phyloP scores from a whole-genome alignment of 2,329 filamentous ascomycete genomes.

The Pseudogymnoascus sp. region DNA sequence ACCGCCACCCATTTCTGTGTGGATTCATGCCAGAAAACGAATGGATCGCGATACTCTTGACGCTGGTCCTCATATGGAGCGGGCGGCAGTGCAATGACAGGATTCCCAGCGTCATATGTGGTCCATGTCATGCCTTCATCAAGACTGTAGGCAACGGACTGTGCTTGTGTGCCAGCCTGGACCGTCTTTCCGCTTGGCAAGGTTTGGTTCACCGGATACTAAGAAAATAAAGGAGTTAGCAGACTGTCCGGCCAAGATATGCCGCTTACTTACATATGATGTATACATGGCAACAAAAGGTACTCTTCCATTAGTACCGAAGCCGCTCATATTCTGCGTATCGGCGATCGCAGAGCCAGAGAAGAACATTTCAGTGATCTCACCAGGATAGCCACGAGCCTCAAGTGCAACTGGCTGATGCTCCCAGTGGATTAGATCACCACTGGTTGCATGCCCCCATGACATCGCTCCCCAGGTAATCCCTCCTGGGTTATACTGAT shows the following conservation, averaged over 20 bases:
- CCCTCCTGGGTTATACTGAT: conserved; percentile 50
- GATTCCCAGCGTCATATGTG: conserved; percentile 46
- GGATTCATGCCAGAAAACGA: conserved; percentile 49
- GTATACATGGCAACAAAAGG: conserved; percentile 48
- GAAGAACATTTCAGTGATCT: conserved; percentile 33
- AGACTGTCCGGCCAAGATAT: not conserved
- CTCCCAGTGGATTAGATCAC: conserved; percentile 54
- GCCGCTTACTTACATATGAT: not conserved
- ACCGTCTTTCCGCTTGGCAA: conserved; percentile 28
- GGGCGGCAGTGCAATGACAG: conserved; percentile 38
- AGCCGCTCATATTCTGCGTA: conserved; percentile 54
- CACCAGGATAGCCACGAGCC: conserved; percentile 28
- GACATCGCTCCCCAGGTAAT: conserved; percentile 49
- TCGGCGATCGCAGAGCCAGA: conserved; percentile 52
- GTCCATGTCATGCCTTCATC: conserved; percentile 54
- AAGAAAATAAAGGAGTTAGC: not conserved
- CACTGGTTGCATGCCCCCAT: conserved; percentile 58
- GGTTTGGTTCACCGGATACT: not conserved
- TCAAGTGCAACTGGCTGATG: conserved; percentile 53
- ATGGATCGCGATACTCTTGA: conserved; percentile 53
- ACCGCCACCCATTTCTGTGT: conserved; percentile 48
- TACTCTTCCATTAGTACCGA: conserved; percentile 50
- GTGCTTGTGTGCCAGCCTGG: conserved; percentile 32
- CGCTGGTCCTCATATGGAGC: conserved; percentile 11
- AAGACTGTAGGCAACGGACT: conserved; percentile 37